Conservation (phyloP, 768 basidiomycete species). For the Tulasnella sp. region DNA sequence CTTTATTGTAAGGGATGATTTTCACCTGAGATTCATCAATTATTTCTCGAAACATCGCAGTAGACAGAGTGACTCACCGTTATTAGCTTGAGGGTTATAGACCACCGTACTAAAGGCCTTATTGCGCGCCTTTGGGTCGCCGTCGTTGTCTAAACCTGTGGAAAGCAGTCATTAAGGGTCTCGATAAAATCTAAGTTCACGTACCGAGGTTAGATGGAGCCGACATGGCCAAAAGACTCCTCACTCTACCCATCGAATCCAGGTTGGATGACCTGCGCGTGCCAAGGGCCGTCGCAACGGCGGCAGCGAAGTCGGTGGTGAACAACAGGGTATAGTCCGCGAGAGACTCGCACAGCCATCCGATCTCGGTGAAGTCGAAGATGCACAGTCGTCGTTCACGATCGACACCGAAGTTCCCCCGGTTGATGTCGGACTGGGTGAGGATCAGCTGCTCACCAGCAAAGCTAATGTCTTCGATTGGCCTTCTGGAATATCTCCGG, state of each 20-base stretch:
- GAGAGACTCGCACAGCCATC: too few species aligned
- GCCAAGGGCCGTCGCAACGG: conserved; percentile 18
- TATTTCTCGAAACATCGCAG: too few species aligned
- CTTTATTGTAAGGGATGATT: too few species aligned
- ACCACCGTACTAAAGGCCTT: too few species aligned
- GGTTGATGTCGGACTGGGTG: conserved; percentile 44
- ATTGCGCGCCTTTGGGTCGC: not conserved
- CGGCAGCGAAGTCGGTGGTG: conserved; percentile 3
- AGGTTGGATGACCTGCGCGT: conserved; percentile 30
- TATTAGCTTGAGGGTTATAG: too few species aligned
- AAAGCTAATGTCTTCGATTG: conserved; percentile 38
- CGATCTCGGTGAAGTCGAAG: too few species aligned
- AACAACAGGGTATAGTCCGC: conserved; percentile 34
- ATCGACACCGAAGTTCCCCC: conserved; percentile 44
- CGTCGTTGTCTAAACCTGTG: conserved; percentile 35
- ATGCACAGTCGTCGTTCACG: too few species aligned
- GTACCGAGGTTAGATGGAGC: conserved; percentile 27
- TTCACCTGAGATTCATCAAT: too few species aligned
- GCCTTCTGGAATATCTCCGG: conserved; percentile 11
- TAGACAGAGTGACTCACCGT: too few species aligned
- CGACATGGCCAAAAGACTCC: too few species aligned
- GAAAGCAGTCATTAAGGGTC: conserved; percentile 10
- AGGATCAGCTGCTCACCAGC: conserved; percentile 41
- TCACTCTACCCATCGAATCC: conserved; percentile 29
- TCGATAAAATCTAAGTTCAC: conserved; percentile 18